phyloP scores from a whole-genome alignment of 1,139 yeast species.

The Yamadazyma siamensis region DNA sequence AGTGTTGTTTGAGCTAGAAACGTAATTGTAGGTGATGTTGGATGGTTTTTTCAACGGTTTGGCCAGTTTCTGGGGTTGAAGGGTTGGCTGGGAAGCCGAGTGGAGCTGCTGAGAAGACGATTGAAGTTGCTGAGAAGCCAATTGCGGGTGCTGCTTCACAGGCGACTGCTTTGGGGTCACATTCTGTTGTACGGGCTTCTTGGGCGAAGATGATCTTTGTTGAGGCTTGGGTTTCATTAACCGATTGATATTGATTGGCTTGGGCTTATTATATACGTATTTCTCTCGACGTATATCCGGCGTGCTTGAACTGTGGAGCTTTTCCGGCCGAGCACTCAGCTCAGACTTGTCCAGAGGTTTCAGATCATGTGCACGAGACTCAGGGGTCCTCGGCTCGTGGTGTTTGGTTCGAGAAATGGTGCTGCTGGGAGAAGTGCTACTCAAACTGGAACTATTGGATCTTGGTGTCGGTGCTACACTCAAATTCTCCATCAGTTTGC shows the following conservation, averaged over 20 bases:
- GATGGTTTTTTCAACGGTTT: constrained; percentile 10
- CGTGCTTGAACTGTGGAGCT: constrained; percentile 8
- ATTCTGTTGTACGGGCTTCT: constrained; percentile 17
- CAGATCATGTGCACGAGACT: too few relatives aligned
- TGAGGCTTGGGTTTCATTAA: constrained; percentile 25
- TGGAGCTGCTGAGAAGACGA: not conserved
- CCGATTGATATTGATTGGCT: constrained; percentile 35
- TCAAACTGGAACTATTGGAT: constrained; percentile 9
- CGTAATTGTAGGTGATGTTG: constrained; percentile 32
- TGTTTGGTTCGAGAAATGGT: too few relatives aligned
- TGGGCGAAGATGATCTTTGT: constrained; percentile 4
- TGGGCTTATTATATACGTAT: constrained; percentile 39
- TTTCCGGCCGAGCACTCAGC: constrained; percentile 10
- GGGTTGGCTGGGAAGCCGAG: constrained; percentile 10
- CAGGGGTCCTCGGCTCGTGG: too few relatives aligned
- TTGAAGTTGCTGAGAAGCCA: too few relatives aligned
- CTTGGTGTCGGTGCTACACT: constrained; percentile 15
- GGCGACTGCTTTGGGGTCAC: constrained; percentile 3
- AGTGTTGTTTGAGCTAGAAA: constrained; percentile 3
- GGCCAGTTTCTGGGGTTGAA: constrained; percentile 11
- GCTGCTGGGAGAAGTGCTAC: constrained; percentile 10
- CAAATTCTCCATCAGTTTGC: constrained; percentile 20
- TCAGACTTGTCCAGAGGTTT: too few relatives aligned
- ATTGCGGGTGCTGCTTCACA: not conserved
- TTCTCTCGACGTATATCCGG: constrained; percentile 12